Conservation (phyloP, 2,329 filamentous ascomycete species). For the Calonectria henricotiae region DNA sequence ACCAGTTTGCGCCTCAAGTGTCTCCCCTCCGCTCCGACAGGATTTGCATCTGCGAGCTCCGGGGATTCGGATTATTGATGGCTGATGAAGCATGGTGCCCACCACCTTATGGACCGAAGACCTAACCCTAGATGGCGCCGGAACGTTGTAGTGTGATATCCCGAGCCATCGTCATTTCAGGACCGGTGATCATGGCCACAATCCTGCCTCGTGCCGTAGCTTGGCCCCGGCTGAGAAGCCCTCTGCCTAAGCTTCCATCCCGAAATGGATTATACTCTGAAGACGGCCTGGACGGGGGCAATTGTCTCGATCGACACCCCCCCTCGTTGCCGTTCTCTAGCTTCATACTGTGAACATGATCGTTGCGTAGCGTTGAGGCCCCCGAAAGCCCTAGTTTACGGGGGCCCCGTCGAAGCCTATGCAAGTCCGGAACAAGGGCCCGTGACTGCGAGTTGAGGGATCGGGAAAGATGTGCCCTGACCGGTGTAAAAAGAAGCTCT, state of each 20-base stretch:
- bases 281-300: conserved; percentile 37
- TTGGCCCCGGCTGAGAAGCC: conserved; percentile 45
- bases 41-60: conserved; percentile 40
- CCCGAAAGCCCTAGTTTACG: conserved; percentile 25
- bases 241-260: conserved; percentile 30
- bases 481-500: conserved; percentile 21
- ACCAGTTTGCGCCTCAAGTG: conserved; percentile 29
- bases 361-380: conserved; percentile 34
- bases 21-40: conserved; percentile 41
- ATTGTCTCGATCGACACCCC: conserved; percentile 39
- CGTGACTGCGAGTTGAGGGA: conserved; percentile 31
- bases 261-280: conserved; percentile 41
- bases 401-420: conserved; percentile 24
- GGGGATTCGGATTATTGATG: conserved; percentile 35
- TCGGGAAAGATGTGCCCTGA: conserved; percentile 19
- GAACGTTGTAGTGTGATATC: conserved; percentile 37
- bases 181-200: conserved; percentile 35
- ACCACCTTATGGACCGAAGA: conserved; percentile 36
- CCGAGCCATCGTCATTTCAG: conserved; percentile 38
- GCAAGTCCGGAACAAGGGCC: conserved; percentile 28
- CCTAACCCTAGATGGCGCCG: conserved; percentile 40
- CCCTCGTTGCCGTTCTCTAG: conserved; percentile 26
- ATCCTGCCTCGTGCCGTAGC: conserved; percentile 35
- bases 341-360: conserved; percentile 38
- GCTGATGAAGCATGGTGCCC: conserved; percentile 28